Evolutionary conservation across 2,329 filamentous ascomycete genomes (phyloP), one percentile per base, ranked within the genome.

Genomic region (Scedosporium aurantiacum): DNA sequence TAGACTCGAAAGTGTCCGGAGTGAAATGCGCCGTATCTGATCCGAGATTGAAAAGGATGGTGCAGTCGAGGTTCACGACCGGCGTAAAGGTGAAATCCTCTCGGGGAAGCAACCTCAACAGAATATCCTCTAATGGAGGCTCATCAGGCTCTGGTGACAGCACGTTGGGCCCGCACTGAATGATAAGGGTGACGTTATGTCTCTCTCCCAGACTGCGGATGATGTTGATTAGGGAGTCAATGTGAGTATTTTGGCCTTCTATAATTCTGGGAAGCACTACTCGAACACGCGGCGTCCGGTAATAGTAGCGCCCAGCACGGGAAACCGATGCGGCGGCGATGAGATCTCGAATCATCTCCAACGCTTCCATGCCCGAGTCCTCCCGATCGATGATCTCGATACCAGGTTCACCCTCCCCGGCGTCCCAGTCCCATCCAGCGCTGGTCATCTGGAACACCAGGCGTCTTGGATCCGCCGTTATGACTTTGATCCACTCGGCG

Each of bases 341-440:
- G 23, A 75, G 63, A n/a, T 72, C 68, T 60, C 67, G 72, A n/a
- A 65, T 63, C 6, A 66, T 61, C 43, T 67, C 66, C 57, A 67
- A 63, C 23, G 59, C 61, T 2, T 70, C 71, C 60, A 76, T 64
- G 2, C 70, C 68, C 0, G 69, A 64, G 58, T 74, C 71, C 7
- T 71, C 70, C 68, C 70, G 74, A 57, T 75, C 74, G 5, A 70
- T 68, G 32, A 65, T 63, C 6, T 71, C 68, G 4, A 74, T 70
- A 1, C 63, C 57, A 10, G 47, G 37, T 2, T 73, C 70, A 0
- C 70, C 69, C 4, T 66, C 62, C 4, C 67, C 65, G 5, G 73
- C 71, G 5, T 73, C 75, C 75, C 75, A 77, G 5, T 68, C 68
- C 75, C 75, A 76, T 3, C 75, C 75, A n/a, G 68, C 68, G 55